A percentile compares a stretch with the other conserved stretches of the same genome.
Conservation (phyloP, 441 rosid species). For the Omphalea diandra region DNA sequence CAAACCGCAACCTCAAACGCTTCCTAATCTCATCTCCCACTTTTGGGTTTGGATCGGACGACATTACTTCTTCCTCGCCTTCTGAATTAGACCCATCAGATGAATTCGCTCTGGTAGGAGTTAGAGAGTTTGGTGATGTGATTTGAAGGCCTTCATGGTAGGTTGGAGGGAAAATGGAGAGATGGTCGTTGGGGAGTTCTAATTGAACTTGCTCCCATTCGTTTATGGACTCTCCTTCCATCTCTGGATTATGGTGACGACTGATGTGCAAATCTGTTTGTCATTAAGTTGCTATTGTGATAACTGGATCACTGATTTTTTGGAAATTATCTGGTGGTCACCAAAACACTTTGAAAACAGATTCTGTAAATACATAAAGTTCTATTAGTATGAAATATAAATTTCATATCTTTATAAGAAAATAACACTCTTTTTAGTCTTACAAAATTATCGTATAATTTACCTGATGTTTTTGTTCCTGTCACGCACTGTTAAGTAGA, state of each 20-base stretch:
- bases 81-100: background rate
- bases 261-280: no score
- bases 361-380: no score
- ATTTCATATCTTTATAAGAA: no score
- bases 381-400: no score
- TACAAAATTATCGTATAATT: no score
- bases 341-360: no score
- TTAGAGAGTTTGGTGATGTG: slow-evolving; percentile 13
- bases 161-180: slow-evolving; percentile 31
- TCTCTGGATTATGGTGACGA: no score
- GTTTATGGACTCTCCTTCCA: slow-evolving; percentile 29
- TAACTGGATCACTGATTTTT: no score
- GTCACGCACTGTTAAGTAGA: no score
- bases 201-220: slow-evolving; percentile 35
- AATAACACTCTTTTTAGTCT: no score
- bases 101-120: slow-evolving; percentile 7
- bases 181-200: slow-evolving; percentile 16
- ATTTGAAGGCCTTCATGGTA: slow-evolving; percentile 26
- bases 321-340: no score
- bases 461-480: no score
- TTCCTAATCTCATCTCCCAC: slow-evolving; percentile 4
- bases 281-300: background rate
- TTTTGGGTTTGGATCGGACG: background rate
- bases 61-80: background rate
- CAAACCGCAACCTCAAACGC: slow-evolving; percentile 12